Evolutionary conservation across 805 yeast genomes (phyloP).

Genomic region (Barnettozyma wickerhamii): DNA sequence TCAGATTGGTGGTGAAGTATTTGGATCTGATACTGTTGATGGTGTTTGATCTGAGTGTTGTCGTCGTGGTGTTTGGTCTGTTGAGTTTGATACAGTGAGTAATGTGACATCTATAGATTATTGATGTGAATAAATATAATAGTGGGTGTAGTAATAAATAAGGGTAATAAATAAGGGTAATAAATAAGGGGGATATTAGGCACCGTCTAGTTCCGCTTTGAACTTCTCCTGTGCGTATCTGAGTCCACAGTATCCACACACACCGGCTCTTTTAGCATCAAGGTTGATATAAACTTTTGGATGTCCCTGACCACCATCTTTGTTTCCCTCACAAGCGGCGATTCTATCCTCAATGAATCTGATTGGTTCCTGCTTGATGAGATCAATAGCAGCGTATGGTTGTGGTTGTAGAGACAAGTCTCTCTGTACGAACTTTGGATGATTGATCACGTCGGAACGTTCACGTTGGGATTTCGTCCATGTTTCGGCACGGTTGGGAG

Average conservation of each 20-base stretch:
- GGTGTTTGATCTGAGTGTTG: slow-evolving; percentile 21
- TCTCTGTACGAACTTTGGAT: slow-evolving; percentile 55
- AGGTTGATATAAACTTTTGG: slow-evolving; percentile 79
- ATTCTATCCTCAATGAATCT: slow-evolving; percentile 51
- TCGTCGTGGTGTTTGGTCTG: slow-evolving; percentile 21
- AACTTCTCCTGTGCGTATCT: slow-evolving; percentile 37
- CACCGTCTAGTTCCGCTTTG: slow-evolving; percentile 14
- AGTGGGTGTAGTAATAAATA: slow-evolving; percentile 9
- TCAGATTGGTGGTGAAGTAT: slow-evolving; percentile 23
- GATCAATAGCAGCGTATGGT: slow-evolving; percentile 81
- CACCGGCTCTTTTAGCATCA: slow-evolving; percentile 66
- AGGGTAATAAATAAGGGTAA: slow-evolving; percentile 2
- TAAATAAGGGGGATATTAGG: background rate
- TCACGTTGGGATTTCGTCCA: slow-evolving; percentile 66
- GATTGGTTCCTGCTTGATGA: slow-evolving; percentile 71
- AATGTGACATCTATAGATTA: background rate
- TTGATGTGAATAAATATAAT: slow-evolving; percentile 1
- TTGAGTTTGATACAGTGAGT: slow-evolving; percentile 15
- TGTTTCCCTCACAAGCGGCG: slow-evolving; percentile 84
- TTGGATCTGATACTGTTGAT: slow-evolving; percentile 19
- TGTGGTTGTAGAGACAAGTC: slow-evolving; percentile 68
- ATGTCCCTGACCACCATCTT: slow-evolving; percentile 71
- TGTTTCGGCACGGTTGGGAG: slow-evolving; percentile 66
- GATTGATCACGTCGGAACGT: slow-evolving; percentile 14
- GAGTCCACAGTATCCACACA: slow-evolving; percentile 81